phyloP scores from a whole-genome alignment of 371 early-diverging fungal species.

The Syncephalastrum monosporum region DNA sequence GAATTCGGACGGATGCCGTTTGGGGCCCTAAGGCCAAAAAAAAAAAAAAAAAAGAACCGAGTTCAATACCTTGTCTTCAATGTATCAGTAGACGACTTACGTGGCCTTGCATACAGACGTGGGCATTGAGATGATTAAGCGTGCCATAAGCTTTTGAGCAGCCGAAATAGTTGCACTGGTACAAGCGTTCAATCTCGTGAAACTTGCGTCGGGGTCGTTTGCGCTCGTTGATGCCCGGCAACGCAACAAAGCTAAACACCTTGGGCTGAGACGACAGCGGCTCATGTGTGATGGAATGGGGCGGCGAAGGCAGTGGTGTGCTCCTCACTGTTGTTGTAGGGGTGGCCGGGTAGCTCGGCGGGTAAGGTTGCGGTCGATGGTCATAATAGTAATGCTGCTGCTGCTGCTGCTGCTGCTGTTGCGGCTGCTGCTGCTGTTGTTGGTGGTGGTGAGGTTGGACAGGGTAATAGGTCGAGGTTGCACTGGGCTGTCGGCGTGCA shows the following conservation, averaged over 20 bases:
- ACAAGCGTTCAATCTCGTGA: slow-evolving; percentile 62
- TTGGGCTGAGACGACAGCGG: slow-evolving; percentile 10
- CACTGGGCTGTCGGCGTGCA: too few species aligned
- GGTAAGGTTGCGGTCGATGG: too few species aligned
- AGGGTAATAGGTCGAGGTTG: not conserved
- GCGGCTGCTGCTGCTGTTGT: too few species aligned
- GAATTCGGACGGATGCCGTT: slow-evolving; percentile 41
- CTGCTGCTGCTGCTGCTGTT: slow-evolving; percentile 1
- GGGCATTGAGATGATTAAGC: slow-evolving; percentile 60
- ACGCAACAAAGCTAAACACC: slow-evolving; percentile 49
- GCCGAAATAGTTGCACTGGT: slow-evolving; percentile 48
- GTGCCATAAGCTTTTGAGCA: slow-evolving; percentile 64
- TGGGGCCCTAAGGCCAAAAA: slow-evolving; percentile 21
- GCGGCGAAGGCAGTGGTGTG: too few species aligned
- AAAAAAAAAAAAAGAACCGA: not conserved
- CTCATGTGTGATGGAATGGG: too few species aligned
- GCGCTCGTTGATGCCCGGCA: slow-evolving; percentile 47
- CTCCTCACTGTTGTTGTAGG: too few species aligned
- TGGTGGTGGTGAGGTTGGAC: not conserved
- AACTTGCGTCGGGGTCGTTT: slow-evolving; percentile 56
- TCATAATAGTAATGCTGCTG: slow-evolving; percentile 9
- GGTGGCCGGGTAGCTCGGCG: too few species aligned
- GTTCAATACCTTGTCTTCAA: slow-evolving; percentile 4
- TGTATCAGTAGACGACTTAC: slow-evolving; percentile 16
- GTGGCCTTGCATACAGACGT: slow-evolving; percentile 61